A percentile compares a stretch with the other conserved stretches of the same genome.
These are phyloP conservation scores for Heritiera littoralis DNA, from an alignment of 345 rosid species.

Conservation along the genomic window DNA sequence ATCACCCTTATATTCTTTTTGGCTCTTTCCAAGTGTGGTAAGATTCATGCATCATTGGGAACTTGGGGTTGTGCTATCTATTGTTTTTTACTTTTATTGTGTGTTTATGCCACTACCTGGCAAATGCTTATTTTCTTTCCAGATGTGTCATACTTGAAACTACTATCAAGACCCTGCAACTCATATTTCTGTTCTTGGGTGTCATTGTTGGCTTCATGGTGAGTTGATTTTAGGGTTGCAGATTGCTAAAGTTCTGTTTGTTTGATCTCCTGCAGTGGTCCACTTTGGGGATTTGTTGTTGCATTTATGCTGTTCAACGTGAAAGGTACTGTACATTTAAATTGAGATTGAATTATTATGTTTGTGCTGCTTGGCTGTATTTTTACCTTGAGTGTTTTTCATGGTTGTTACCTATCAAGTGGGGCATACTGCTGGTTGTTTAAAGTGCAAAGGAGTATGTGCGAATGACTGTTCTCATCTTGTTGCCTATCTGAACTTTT, in stretches of 20 bases:
- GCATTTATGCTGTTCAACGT: slow-evolving; percentile 92
- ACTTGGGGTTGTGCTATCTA: background rate
- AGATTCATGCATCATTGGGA: background rate
- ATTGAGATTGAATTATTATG: slow-evolving; percentile 14
- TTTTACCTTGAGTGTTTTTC: background rate
- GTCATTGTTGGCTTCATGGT: background rate
- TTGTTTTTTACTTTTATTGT: background rate
- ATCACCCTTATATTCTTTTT: background rate
- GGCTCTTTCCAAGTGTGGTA: background rate
- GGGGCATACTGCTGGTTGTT: background rate
- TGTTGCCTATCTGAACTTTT: slow-evolving; percentile 2
- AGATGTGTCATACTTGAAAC: background rate
- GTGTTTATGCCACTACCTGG: too few relatives aligned
- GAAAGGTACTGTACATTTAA: slow-evolving; percentile 51
- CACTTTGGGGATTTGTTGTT: slow-evolving; percentile 94
- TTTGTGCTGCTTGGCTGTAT: slow-evolving; percentile 9
- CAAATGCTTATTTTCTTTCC: background rate
- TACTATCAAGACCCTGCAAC: background rate
- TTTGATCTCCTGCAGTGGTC: slow-evolving; percentile 63
- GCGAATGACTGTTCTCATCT: slow-evolving; percentile 4
- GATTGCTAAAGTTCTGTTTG: slow-evolving; percentile 22
- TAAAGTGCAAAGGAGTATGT: background rate
- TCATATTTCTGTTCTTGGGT: background rate
- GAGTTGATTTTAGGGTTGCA: slow-evolving; percentile 4
- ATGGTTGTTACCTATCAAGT: background rate